phyloP scores from a whole-genome alignment of 768 basidiomycete species.

The Hypholoma fasciculare region DNA sequence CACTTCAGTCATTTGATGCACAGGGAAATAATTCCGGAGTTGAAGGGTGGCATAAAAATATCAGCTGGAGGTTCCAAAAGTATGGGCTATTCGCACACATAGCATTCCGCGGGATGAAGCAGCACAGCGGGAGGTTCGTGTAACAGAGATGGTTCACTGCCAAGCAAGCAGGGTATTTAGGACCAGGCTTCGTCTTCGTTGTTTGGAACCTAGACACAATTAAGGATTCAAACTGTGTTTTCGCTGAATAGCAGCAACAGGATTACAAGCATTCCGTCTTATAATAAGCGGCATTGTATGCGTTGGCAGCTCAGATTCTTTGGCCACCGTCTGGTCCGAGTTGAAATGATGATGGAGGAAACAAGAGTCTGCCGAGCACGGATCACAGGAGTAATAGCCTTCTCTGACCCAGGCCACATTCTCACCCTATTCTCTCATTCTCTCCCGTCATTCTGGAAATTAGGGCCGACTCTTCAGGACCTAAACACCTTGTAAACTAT shows the following conservation, averaged over 20 bases:
- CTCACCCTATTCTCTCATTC: background rate
- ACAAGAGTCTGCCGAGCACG: background rate
- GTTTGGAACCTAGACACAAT: too few species aligned
- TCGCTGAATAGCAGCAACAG: too few species aligned
- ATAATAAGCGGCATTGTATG: too few species aligned
- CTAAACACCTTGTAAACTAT: background rate
- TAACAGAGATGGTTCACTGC: background rate
- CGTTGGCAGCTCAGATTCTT: too few species aligned
- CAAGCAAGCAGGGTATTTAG: background rate
- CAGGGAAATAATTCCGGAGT: too few species aligned
- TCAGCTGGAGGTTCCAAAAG: background rate
- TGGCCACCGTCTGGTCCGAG: too few species aligned
- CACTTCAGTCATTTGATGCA: too few species aligned
- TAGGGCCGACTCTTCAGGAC: background rate
- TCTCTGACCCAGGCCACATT: background rate
- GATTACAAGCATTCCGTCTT: too few species aligned
- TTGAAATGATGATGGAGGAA: too few species aligned
- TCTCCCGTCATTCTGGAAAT: background rate
- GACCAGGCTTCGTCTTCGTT: too few species aligned
- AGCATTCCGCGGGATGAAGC: background rate
- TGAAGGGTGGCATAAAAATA: background rate
- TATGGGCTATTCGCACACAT: background rate
- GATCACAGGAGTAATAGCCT: background rate
- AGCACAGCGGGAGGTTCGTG: background rate
- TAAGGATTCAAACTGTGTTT: too few species aligned